phyloP scores from a whole-genome alignment of 768 basidiomycete species.

The Lactarius pseudohatsudake region DNA sequence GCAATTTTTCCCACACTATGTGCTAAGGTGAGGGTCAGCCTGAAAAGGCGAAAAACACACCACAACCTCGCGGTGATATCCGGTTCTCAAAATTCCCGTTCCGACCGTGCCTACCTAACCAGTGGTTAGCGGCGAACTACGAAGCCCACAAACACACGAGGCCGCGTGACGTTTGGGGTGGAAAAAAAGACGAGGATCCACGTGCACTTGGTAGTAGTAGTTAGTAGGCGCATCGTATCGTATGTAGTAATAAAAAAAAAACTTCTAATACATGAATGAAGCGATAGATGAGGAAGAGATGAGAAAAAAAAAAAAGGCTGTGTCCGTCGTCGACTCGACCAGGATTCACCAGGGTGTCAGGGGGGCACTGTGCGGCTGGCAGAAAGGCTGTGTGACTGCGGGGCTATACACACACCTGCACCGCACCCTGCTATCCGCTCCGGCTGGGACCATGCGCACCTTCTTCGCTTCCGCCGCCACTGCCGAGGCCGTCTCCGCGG shows the following conservation, averaged over 20 bases:
- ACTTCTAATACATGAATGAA: constrained; percentile 3
- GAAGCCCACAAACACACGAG: not conserved
- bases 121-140: not conserved
- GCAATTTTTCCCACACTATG: not conserved
- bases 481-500: constrained; percentile 19
- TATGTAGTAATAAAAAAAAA: not conserved
- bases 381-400: not conserved
- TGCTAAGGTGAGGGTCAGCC: no score
- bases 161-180: not conserved
- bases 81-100: not conserved
- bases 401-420: not conserved
- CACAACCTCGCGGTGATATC: not conserved
- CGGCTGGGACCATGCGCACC: constrained; percentile 10
- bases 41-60: no score
- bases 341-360: not conserved
- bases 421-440: constrained; percentile 2
- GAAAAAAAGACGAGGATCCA: not conserved
- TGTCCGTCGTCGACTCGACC: not conserved
- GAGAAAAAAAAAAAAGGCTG: not conserved
- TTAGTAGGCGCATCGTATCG: constrained; percentile 2
- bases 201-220: not conserved
- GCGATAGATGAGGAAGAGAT: not conserved
- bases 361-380: not conserved
- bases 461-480: constrained; percentile 10
- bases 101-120: not conserved